Evolutionary conservation across 2,329 filamentous ascomycete genomes (phyloP).

Genomic region (Apiospora arundinis): DNA sequence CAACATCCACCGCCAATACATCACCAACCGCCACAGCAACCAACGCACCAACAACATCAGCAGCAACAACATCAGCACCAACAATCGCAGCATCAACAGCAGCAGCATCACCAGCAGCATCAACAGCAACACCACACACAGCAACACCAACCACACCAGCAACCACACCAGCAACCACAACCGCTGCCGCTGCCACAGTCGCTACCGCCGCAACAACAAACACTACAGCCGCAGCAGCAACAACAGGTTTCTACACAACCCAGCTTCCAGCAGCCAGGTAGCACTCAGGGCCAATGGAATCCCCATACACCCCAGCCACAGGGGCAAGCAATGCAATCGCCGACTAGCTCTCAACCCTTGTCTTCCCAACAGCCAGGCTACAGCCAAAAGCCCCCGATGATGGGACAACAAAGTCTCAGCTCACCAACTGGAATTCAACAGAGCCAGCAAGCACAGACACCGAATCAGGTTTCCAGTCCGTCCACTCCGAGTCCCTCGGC

Average conservation of each 20-base stretch:
- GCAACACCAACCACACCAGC: background rate
- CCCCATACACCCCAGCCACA: background rate
- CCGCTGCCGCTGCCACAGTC: background rate
- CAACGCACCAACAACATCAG: background rate
- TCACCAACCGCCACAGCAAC: background rate
- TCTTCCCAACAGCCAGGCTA: slow-evolving; percentile 24
- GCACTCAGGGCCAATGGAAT: background rate
- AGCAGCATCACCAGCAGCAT: background rate
- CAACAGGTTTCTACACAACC: background rate
- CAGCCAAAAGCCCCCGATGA: background rate
- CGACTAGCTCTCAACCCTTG: background rate
- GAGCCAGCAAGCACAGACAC: background rate
- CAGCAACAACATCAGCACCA: background rate
- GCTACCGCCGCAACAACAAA: background rate
- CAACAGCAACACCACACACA: background rate
- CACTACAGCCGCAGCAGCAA: too few relatives aligned
- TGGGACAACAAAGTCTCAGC: background rate
- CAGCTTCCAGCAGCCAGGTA: background rate
- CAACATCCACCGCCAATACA: background rate
- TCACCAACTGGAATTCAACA: background rate
- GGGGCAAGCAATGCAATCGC: background rate
- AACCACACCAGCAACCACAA: background rate
- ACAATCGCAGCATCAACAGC: background rate
- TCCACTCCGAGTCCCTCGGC: background rate
- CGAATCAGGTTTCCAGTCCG: background rate